Base-by-base conservation (phyloP, 352 stramenopile genomes). In the Phytophthora tentaculata region DNA sequence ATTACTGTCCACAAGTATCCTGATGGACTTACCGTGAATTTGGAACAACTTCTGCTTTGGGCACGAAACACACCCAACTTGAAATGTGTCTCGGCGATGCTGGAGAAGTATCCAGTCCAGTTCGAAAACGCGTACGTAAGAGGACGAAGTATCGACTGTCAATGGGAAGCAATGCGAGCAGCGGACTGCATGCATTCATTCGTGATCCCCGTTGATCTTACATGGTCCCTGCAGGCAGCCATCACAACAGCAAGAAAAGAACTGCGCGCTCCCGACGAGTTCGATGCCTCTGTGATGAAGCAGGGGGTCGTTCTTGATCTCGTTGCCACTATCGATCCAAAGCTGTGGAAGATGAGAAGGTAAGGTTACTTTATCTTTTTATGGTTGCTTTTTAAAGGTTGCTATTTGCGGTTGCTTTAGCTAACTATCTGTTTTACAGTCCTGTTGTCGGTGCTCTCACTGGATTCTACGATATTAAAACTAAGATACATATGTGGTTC, bases 301-400 rank as follows among this genome's bases (percentile, higher is more conserved):
- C 35, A 43, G 6, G 35, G 35, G 12, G 4, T 43, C 9, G 35
- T 43, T 13, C 35, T 43, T 43, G 17, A 47, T 9, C 17, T 47
- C 39, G 39, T 47, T 17, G 39, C n/a, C 12, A 20, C 39, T 23
- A 47, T 47, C 2, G 35, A 43, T 12, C 35, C 3, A 17, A 43
- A 43, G 35, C 35, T 43, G 3, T 47, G 39, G 39, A 47, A 47
- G 17, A 20, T 43, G 10, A 43, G 9, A 13, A 12, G 37, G 17
- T 69, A 60, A 56, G 49, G 50, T 60, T 60, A 37, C 39, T 44
- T 19, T 60, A 53, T 22, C n/a, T n/a, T 3, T 13, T 2, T 29
- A 48, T 19, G 53, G 61, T 63, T 59, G 47, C 61, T 56, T 44
- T 58, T 58, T 16, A 44, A n/a, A 14, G 12, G 26, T 39, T 57